phyloP scores from a whole-genome alignment of 768 basidiomycete genomes.

The Russula griseocarnosa region DNA sequence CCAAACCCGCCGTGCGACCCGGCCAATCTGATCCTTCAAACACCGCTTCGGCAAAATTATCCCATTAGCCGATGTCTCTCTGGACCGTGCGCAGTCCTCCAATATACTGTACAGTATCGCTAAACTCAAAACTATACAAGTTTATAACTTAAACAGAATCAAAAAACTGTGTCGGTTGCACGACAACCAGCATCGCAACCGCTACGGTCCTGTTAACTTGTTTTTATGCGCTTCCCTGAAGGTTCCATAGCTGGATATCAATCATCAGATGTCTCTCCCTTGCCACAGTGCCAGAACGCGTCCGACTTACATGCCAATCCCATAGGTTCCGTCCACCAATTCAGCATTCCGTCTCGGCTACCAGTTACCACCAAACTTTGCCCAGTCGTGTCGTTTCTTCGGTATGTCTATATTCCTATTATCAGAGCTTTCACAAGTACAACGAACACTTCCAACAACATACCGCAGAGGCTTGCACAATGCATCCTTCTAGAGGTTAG shows the following conservation, averaged over 20 bases:
- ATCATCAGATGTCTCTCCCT: background rate
- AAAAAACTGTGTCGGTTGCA: constrained; percentile 2
- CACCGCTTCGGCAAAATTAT: background rate
- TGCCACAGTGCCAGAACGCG: background rate
- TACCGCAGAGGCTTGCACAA: constrained; percentile 26
- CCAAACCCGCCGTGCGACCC: background rate
- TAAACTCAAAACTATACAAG: background rate
- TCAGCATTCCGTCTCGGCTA: constrained; percentile 26
- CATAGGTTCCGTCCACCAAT: constrained; percentile 26
- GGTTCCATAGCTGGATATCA: constrained; percentile 7
- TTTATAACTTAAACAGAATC: constrained; percentile 24
- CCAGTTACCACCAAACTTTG: constrained; percentile 25
- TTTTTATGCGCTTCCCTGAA: constrained; percentile 24
- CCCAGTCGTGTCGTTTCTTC: background rate
- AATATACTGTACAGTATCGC: constrained; percentile 18
- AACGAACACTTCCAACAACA: background rate
- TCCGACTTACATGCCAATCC: constrained; percentile 14
- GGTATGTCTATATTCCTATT: constrained; percentile 7
- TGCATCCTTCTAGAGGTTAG: constrained; percentile 18
- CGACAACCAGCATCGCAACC: constrained; percentile 11
- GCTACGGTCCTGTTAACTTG: constrained; percentile 9
- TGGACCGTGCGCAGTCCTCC: background rate
- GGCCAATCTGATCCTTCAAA: background rate
- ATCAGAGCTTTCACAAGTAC: constrained; percentile 1
- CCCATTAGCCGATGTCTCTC: background rate